Evolutionary conservation across 2,329 filamentous ascomycete genomes (phyloP).

Genomic region (Cordyceps militaris): DNA sequence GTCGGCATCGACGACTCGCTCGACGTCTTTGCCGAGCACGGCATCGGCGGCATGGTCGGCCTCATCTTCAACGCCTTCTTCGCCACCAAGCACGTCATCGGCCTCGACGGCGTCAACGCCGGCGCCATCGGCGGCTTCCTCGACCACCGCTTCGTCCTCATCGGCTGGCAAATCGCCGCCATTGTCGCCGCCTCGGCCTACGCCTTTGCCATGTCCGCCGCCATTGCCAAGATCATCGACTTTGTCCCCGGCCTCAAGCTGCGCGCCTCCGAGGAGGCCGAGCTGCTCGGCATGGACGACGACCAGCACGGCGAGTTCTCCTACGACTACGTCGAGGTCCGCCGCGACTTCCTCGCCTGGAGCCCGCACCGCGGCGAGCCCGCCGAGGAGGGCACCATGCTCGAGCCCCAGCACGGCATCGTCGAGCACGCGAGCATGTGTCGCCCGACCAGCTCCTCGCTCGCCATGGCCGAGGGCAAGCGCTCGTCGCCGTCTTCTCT

Average conservation of each 20-base stretch:
- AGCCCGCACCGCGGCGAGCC: conserved; percentile 66
- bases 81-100: conserved; percentile 62
- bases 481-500: conserved; percentile 7
- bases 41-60: conserved; percentile 60
- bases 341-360: conserved; percentile 83
- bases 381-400: conserved; percentile 47
- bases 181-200: conserved; percentile 60
- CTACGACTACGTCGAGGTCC: conserved; percentile 85
- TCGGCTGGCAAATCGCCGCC: conserved; percentile 77
- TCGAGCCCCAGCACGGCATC: conserved; percentile 65
- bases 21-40: conserved; percentile 67
- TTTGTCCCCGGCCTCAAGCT: conserved; percentile 70
- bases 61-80: conserved; percentile 69
- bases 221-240: conserved; percentile 70
- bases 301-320: conserved; percentile 87
- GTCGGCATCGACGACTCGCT: conserved; percentile 63
- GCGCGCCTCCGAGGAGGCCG: conserved; percentile 72
- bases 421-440: conserved; percentile 49
- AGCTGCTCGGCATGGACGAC: conserved; percentile 82
- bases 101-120: conserved; percentile 70
- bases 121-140: conserved; percentile 62
- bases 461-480: conserved; percentile 14
- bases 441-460: conserved; percentile 19
- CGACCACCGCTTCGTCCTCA: conserved; percentile 64
- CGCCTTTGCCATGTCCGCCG: conserved; percentile 64